Base-by-base conservation (phyloP, 768 basidiomycete species). In the Podaxis mareebaensis region DNA sequence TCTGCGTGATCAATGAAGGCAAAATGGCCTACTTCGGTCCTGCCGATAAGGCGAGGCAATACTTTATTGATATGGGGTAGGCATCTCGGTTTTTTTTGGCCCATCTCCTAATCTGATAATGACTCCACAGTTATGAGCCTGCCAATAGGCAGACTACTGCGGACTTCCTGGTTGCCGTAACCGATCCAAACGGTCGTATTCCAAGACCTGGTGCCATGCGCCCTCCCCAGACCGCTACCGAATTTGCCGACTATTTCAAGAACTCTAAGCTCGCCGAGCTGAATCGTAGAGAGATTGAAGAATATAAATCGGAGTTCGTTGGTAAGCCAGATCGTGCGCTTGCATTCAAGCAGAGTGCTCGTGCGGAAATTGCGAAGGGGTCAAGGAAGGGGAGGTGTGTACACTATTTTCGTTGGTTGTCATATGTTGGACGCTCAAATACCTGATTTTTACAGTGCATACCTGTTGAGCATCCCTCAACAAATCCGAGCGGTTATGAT, bases 1-100 rank as follows among this genome's bases (percentile, higher is more conserved):
- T 93, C 38, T 87, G 89, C 70, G 84, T 93, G 39, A 82, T 95
- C 69, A 84, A 89, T 74, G 88, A 88, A 63, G 90, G 91, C 3
- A 77, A 79, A 39, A 87, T 89, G 81, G 86, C 85, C 28, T 95
- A 89, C 77, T 93, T 84, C 61, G 93, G 93, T 1, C 84, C 84
- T 5, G 85, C 86, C 1, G 74, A 81, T 52, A 74, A 83, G 63
- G 93, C 92, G 0, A 78, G 84, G 56, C 77, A 85, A 64, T 92
- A 93, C 72, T 92, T 95, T 78, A 78, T 88, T 63, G 81, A 85
- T 62, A 81, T 90, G 78, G 84, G 76, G 64, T 67, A 58, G 2
- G 63, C 17, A 30, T 63, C 28, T 12, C 24, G 30, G 24, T 4
- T 12, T 17, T 38, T 15, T 12, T 53, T 39, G 6, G 22, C 44